A percentile compares a stretch with the other conserved stretches of the same genome.
Conservation (phyloP, 805 yeast genomes). For the Metschnikowia picachoensis region DNA sequence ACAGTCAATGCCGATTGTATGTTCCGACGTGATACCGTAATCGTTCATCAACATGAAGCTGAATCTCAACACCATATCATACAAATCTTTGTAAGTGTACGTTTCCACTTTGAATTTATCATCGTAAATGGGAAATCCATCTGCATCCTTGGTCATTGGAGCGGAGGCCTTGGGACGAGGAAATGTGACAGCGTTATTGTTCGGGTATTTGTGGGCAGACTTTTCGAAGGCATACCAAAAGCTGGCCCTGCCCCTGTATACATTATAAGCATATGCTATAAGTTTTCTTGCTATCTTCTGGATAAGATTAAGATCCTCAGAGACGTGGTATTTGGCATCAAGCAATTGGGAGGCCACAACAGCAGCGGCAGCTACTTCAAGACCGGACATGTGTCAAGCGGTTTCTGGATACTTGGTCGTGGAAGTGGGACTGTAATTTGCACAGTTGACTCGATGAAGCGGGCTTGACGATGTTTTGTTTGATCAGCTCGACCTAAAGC, state of each 20-base stretch:
- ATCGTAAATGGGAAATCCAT: conserved; percentile 44
- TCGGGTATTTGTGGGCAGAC: conserved; percentile 46
- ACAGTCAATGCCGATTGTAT: conserved; percentile 69
- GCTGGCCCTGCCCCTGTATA: conserved; percentile 44
- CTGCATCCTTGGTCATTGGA: conserved; percentile 9
- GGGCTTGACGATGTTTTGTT: not conserved
- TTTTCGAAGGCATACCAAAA: conserved; percentile 69
- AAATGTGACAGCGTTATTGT: conserved; percentile 60
- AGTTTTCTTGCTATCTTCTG: conserved; percentile 47
- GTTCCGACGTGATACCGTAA: conserved; percentile 61
- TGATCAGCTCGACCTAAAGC: no score
- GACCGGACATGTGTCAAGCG: conserved; percentile 24
- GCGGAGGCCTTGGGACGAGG: conserved; percentile 42
- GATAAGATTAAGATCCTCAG: conserved; percentile 52
- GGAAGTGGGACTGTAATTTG: no score
- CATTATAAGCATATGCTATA: conserved; percentile 38
- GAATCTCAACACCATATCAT: conserved; percentile 60
- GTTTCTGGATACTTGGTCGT: no score
- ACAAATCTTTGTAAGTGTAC: conserved; percentile 66
- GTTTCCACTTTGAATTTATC: conserved; percentile 57
- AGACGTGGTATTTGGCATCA: conserved; percentile 43
- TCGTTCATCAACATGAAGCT: conserved; percentile 61
- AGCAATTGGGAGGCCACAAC: conserved; percentile 42
- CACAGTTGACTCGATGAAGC: not conserved
- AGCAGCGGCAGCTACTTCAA: conserved; percentile 42